Percentiles rank a stretch among this genome's conserved stretches.
Evolutionary conservation across 1,284 basidiomycete genomes (phyloP).

Genomic region (Omphalotus olearius): DNA sequence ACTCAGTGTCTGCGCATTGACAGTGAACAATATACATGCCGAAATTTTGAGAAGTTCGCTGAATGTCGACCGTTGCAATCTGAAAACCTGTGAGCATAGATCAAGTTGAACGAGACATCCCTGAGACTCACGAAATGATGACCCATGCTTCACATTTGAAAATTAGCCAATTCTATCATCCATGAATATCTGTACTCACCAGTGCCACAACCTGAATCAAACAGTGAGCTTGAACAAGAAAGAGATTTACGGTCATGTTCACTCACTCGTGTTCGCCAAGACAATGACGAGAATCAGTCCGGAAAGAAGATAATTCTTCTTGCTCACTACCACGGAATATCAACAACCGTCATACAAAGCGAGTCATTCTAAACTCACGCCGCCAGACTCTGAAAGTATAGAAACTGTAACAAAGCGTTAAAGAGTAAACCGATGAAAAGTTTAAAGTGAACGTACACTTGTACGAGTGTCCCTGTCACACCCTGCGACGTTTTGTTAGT

Average conservation of each 20-base stretch:
- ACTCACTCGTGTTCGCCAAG: conserved; percentile 10
- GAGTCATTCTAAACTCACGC: conserved; percentile 1
- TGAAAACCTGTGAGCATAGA: background rate
- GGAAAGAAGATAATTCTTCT: conserved; percentile 10
- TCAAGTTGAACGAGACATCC: background rate
- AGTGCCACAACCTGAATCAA: conserved; percentile 10
- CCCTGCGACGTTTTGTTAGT: conserved; percentile 2
- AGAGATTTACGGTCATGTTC: background rate
- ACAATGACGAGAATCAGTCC: conserved; percentile 11
- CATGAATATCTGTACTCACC: conserved; percentile 2
- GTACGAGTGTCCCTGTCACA: conserved; percentile 13
- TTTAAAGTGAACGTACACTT: conserved; percentile 4
- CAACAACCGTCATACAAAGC: background rate
- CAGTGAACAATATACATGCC: conserved; percentile 1
- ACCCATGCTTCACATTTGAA: conserved; percentile 11
- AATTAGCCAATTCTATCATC: background rate
- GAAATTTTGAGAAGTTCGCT: conserved; percentile 11
- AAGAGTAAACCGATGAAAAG: background rate
- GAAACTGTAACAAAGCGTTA: conserved; percentile 4
- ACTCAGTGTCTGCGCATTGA: background rate
- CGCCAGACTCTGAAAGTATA: conserved; percentile 14
- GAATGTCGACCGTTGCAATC: conserved; percentile 12
- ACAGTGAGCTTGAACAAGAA: background rate
- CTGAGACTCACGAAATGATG: conserved; percentile 12
- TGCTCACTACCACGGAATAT: conserved; percentile 11